phyloP scores from a whole-genome alignment of 305 asterid species.

The Andrographis paniculata region DNA sequence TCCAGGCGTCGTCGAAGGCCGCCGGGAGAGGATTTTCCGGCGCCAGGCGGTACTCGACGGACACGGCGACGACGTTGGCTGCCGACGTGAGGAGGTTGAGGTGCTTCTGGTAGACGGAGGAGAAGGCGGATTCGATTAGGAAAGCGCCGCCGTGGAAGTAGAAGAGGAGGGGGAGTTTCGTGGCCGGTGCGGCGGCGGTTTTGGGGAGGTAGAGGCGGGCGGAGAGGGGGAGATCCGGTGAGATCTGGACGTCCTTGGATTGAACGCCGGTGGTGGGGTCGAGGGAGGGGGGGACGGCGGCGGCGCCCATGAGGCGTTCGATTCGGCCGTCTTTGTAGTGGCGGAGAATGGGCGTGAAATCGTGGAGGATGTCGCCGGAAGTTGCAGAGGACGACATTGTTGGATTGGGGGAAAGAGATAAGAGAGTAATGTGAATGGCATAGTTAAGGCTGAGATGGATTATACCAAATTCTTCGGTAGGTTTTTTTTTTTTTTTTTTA shows the following conservation, averaged over 20 bases:
- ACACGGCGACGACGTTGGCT: constrained; percentile 23
- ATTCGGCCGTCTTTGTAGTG: neutral
- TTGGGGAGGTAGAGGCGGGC: constrained; percentile 5
- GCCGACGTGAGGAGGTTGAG: constrained; percentile 15
- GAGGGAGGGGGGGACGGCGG: neutral
- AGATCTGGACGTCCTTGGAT: neutral
- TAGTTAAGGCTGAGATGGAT: too few relatives aligned
- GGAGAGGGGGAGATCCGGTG: neutral
- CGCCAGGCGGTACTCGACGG: constrained; percentile 29
- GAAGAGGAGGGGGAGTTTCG: constrained; percentile 32
- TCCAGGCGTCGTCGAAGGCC: constrained; percentile 22
- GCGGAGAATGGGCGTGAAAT: neutral
- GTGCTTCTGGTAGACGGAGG: constrained; percentile 22
- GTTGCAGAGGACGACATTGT: too few relatives aligned
- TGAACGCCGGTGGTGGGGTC: neutral
- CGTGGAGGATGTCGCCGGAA: too few relatives aligned
- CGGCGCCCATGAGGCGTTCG: neutral
- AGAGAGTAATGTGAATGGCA: too few relatives aligned
- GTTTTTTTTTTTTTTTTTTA: too few relatives aligned
- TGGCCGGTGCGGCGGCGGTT: constrained; percentile 3
- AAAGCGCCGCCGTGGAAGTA: constrained; percentile 45
- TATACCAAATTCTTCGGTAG: too few relatives aligned
- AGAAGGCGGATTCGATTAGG: constrained; percentile 24
- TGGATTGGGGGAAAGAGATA: too few relatives aligned
- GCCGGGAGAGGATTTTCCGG: too few relatives aligned